These are phyloP conservation scores for Hansenula sp. DNA, from an alignment of 1,139 yeast genomes.

Conservation along the genomic window DNA sequence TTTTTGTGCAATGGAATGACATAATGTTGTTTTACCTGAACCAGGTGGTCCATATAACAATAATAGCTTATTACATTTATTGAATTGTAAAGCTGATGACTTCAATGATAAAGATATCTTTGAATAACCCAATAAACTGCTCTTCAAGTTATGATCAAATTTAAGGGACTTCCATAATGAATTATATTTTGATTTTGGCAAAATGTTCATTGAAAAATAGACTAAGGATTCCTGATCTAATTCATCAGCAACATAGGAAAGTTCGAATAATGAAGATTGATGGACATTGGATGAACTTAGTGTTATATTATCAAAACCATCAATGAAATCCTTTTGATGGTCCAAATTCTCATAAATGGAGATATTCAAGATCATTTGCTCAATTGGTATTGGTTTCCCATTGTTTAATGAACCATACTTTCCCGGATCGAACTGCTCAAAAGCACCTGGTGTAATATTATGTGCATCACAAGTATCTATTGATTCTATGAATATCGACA, in stretches of 20 bases:
- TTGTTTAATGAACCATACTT: no score
- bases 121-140: slow-evolving; percentile 25
- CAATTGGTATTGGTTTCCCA: no score
- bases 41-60: slow-evolving; percentile 47
- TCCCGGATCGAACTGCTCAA: no score
- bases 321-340: slow-evolving; percentile 2
- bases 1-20: slow-evolving; percentile 37
- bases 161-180: slow-evolving; percentile 29
- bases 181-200: slow-evolving; percentile 27
- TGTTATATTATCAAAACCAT: slow-evolving; percentile 13
- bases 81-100: slow-evolving; percentile 3
- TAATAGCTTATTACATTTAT: slow-evolving; percentile 24
- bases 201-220: slow-evolving; percentile 14
- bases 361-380: not conserved
- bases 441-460: no score
- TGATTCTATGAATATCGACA: slow-evolving; percentile 24
- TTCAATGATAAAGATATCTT: slow-evolving; percentile 25
- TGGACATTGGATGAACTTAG: slow-evolving; percentile 2
- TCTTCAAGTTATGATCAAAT: slow-evolving; percentile 25
- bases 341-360: slow-evolving; percentile 1
- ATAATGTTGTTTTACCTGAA: slow-evolving; percentile 48
- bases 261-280: slow-evolving; percentile 7
- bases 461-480: slow-evolving; percentile 17
- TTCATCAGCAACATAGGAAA: not conserved
- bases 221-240: slow-evolving; percentile 12